These are phyloP conservation scores for Ustilago hordei DNA, from an alignment of 1,284 basidiomycete species.

Conservation along the genomic window DNA sequence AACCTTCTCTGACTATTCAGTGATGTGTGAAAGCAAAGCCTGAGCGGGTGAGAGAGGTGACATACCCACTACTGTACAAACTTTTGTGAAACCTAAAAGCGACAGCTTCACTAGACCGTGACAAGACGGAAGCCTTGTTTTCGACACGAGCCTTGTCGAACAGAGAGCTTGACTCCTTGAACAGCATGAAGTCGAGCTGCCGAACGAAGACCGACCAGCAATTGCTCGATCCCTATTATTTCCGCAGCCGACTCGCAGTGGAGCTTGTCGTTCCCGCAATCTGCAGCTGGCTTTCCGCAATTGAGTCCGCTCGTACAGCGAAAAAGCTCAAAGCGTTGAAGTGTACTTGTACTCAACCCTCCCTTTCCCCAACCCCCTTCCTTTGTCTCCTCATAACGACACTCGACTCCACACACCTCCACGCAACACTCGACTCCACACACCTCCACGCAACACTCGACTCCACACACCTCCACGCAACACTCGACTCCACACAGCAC, in stretches of 20 bases:
- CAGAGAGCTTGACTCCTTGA: background rate
- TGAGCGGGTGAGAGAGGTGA: background rate
- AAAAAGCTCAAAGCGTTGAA: constrained; percentile 13
- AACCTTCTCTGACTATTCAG: background rate
- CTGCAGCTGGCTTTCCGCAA: constrained; percentile 1
- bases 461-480: background rate
- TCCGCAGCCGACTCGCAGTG: constrained; percentile 4
- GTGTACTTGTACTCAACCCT: constrained; percentile 17
- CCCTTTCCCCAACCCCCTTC: background rate
- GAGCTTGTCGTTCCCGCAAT: constrained; percentile 12
- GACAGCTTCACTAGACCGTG: background rate
- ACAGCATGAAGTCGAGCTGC: background rate
- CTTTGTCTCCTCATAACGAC: constrained; percentile 3
- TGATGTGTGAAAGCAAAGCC: background rate
- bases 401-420: constrained; percentile 16
- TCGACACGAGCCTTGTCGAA: no score
- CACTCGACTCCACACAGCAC: background rate
- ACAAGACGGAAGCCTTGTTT: background rate
- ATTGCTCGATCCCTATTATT: constrained; percentile 4
- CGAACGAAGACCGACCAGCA: background rate
- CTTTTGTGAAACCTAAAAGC: background rate
- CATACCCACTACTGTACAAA: background rate
- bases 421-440: constrained; percentile 15
- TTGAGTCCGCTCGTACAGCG: background rate
- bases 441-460: background rate